Evolutionary conservation across 2,329 filamentous ascomycete genomes (phyloP).

Genomic region (Oidium heveae): DNA sequence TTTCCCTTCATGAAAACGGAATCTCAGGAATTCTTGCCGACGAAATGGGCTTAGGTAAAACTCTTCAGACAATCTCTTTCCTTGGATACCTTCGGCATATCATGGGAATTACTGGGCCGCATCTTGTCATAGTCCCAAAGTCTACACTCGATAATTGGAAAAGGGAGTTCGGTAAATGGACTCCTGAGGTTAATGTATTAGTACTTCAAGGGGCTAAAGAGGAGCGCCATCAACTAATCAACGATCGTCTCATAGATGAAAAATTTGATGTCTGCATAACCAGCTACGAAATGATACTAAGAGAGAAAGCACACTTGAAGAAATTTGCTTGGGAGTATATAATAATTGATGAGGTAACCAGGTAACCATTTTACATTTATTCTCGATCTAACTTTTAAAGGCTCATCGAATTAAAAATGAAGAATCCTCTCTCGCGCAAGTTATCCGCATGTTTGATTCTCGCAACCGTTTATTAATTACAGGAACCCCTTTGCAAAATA

Average conservation of each 20-base stretch:
- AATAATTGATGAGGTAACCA: conserved; percentile 63
- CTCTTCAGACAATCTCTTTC: conserved; percentile 90
- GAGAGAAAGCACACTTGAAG: conserved; percentile 82
- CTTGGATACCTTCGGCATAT: conserved; percentile 83
- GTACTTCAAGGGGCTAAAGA: conserved; percentile 92
- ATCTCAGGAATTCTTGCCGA: conserved; percentile 95
- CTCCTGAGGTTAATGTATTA: conserved; percentile 79
- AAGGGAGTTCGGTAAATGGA: conserved; percentile 82
- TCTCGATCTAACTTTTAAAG: conserved; percentile 7
- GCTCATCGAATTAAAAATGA: conserved; percentile 98
- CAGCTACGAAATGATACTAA: conserved; percentile 95
- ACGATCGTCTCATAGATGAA: conserved; percentile 72
- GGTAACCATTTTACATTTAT: not conserved
- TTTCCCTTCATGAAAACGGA: conserved; percentile 93
- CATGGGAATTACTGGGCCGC: conserved; percentile 69
- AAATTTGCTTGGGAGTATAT: conserved; percentile 99
- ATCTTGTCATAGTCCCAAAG: conserved; percentile 80
- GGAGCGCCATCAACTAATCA: conserved; percentile 67
- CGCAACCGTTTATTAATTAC: conserved; percentile 88
- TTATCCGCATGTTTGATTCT: conserved; percentile 88
- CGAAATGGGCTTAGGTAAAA: conserved; percentile 97
- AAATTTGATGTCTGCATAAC: conserved; percentile 97
- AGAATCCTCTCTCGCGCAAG: conserved; percentile 85
- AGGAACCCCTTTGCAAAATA: conserved; percentile 91
- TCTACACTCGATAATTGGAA: conserved; percentile 98